These are phyloP conservation scores for Chamaecrista fasciculata DNA, from an alignment of 306 rosid species.

Conservation along the genomic window DNA sequence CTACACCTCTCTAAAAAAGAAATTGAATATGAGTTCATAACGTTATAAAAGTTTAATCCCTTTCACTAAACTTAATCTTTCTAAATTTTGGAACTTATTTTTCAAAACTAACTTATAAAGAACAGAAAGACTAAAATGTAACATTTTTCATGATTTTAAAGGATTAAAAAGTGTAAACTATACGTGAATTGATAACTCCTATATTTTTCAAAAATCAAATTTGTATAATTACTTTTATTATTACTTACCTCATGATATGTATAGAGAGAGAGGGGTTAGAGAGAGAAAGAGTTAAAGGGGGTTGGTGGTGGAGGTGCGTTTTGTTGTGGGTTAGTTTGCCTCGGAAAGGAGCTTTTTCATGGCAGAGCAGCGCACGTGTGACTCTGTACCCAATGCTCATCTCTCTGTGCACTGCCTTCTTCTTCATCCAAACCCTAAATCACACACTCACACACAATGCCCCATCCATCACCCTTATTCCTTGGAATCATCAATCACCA, in stretches of 20 bases:
- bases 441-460: constrained; percentile 33
- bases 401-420: constrained; percentile 60
- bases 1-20: no score
- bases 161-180: no score
- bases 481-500: constrained; percentile 20
- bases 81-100: no score
- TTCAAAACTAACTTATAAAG: no score
- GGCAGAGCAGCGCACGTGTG: constrained; percentile 83
- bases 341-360: constrained; percentile 68
- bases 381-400: constrained; percentile 72
- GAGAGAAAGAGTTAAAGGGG: constrained; percentile 38
- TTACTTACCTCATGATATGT: constrained; percentile 39
- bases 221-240: no score
- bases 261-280: not conserved
- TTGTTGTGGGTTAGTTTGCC: constrained; percentile 70
- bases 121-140: no score
- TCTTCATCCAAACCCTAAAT: constrained; percentile 46
- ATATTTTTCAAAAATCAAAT: no score
- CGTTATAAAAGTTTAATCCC: no score
- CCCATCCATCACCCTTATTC: constrained; percentile 43
- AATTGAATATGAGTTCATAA: no score
- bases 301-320: constrained; percentile 50
- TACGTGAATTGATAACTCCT: no score
- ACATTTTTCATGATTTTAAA: no score
- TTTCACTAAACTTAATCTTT: no score